Conservation (phyloP, 441 rosid species). For the Aquilaria agallochum region DNA sequence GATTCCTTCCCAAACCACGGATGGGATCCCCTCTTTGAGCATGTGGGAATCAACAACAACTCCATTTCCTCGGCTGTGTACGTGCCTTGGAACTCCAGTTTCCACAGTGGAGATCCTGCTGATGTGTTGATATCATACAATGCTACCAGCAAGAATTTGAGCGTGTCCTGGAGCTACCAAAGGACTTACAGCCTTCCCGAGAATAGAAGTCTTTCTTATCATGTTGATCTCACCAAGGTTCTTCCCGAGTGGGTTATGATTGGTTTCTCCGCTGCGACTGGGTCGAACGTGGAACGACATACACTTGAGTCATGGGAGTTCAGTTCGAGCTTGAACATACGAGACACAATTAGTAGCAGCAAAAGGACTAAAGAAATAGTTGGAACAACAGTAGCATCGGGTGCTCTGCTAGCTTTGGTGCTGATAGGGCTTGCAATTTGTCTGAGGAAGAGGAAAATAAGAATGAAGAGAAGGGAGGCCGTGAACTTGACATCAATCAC, state of each 20-base stretch:
- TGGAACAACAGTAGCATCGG: constrained; percentile 18
- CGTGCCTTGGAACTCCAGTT: constrained; percentile 34
- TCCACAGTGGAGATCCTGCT: constrained; percentile 28
- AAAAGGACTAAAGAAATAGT: constrained; percentile 9
- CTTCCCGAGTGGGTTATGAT: constrained; percentile 28
- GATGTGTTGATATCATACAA: constrained; percentile 27
- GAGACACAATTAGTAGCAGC: neutral
- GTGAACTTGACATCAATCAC: constrained; percentile 29
- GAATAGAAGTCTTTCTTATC: constrained; percentile 25
- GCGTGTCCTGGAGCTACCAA: constrained; percentile 31
- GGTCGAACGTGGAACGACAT: constrained; percentile 13
- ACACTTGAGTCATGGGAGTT: constrained; percentile 32
- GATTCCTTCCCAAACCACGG: constrained; percentile 28
- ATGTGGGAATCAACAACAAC: constrained; percentile 45
- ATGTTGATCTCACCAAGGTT: constrained; percentile 23
- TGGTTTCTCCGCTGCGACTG: constrained; percentile 35
- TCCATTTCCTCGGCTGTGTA: constrained; percentile 28
- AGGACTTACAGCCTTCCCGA: constrained; percentile 17
- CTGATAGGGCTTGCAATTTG: constrained; percentile 8
- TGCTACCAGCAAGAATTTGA: constrained; percentile 26
- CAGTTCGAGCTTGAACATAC: constrained; percentile 20
- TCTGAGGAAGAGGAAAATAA: constrained; percentile 13
- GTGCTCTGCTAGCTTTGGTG: neutral
- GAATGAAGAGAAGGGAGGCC: constrained; percentile 15
- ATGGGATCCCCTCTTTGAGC: constrained; percentile 52